Evolutionary conservation across 495 filamentous ascomycete genomes (phyloP), one percentile per base, ranked within the genome.

Genomic region (Letharia lupina): DNA sequence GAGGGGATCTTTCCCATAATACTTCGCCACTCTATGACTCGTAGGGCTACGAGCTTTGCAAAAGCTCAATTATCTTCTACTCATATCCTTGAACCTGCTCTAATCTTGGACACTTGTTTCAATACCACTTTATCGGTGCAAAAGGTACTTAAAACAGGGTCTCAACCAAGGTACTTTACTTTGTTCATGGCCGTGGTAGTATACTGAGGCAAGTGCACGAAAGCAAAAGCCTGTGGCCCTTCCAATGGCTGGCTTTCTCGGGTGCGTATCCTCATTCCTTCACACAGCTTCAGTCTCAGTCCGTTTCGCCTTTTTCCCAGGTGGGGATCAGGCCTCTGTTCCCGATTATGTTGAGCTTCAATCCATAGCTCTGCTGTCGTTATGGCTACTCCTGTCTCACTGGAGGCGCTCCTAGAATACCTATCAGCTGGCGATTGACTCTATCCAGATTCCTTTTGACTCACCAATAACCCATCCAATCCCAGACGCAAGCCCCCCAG

Each of bases 381-480:
- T 18, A 3, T 8, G 3, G 9, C 33, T 42, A 66, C 47, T 66
- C 64, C 39, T 66, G 64, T 39, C 61, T 67, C 40, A 59, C 52
- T 11, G 65, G 61, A 44, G 65, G 65, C 15, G 65, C 65, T 37
- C 65, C 65, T 67, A 40, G 31, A 57, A 40, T 8, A 58, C 20
- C 31, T 47, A 15, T 67, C 20, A 62, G 58, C 23, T 18, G 31
- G 52, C 45, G 48, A 48, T 44, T 45, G 52, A n/a, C 12, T 23
- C 16, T 33, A 37, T 12, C 48, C 54, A 15, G 39, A 56, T 15
- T 35, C 45, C 3, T 31, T 44, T n/a, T 60, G 68, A 64, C 70
- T 70, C 88, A 67, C 88, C 89, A 67, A 96, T 82, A 47, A 96
- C 80, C 91, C 91, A 96, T 4, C 91, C 91, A 70, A 96, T 85